Base-by-base conservation (phyloP, 1,284 basidiomycete species). In the Ceratobasidium papillatum region DNA sequence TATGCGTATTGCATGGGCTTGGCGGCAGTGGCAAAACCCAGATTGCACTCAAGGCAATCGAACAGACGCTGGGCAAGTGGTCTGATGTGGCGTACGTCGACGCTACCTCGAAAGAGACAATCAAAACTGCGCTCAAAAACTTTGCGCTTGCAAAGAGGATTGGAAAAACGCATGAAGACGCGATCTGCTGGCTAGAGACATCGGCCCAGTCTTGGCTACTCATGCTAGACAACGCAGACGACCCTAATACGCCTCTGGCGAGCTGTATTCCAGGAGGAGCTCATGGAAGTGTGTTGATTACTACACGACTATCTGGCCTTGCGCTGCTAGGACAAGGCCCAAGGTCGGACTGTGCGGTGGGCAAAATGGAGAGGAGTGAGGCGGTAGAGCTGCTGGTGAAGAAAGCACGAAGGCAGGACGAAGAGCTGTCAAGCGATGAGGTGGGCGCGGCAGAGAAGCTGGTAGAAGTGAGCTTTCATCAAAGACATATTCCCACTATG, bases 11-110 rank as follows among this genome's bases (percentile, higher is more conserved):
- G 9, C 43, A 58, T 61, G 74, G 74, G 4, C 54, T 62, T 17
- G 64, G 52, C 14, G 74, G 74, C 9, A 25, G 12, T 4, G 74
- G 74, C 12, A 75, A 75, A n/a, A 68, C 74, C n/a, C 74, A 75
- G 47, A n/a, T 68, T 11, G 62, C 64, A 19, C 32, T 56, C 19
- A 36, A 34, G 22, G 66, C 41, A 22, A 32, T 56, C 3, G 43
- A 58, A 22, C 14, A 59, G 17, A 17, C 30, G 5, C 19, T 11
- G 8, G 25, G 25, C 41, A 58, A 47, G n/a, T 68, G 68, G 22
- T 7, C 61, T 14, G 49, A 74, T 34, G 43, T 74, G 12, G 30
- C 66, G 22, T 74, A 62, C 36, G 51, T 66, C 12, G 73, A 74
- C 19, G 73, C 62, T 1, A 74, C 25, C 19, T 66, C 73, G 25